Percentiles rank a stretch among this genome's conserved stretches.
Evolutionary conservation across 495 filamentous ascomycete genomes (phyloP).

Genomic region (Neurospora sp.): DNA sequence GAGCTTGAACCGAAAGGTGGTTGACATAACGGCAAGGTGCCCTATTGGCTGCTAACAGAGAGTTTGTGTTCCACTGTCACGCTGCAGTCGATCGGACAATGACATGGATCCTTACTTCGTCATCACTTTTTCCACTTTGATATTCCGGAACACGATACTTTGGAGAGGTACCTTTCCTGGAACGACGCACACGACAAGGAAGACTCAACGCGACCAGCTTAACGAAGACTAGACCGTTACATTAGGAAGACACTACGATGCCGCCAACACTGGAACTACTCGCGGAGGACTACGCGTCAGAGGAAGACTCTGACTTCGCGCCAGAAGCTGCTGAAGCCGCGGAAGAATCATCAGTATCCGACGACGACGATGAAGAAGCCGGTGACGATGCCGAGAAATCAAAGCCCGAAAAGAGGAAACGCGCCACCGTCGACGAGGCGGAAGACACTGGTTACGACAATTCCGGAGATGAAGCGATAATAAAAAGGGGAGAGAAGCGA

Average conservation of each 20-base stretch:
- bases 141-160: neutral
- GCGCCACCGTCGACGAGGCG: conserved; percentile 26
- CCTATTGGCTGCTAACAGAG: neutral
- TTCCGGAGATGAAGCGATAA: conserved; percentile 74
- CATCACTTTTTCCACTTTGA: neutral
- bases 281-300: conserved; percentile 58
- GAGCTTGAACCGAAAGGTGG: conserved; percentile 5
- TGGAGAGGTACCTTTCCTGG: neutral
- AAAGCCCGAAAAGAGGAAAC: conserved; percentile 25
- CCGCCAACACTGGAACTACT: conserved; percentile 16
- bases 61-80: neutral
- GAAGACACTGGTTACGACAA: conserved; percentile 42
- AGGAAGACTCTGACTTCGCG: conserved; percentile 67
- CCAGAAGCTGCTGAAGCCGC: conserved; percentile 42
- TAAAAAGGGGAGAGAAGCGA: conserved; percentile 48
- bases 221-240: neutral
- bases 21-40: neutral
- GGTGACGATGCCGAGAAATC: neutral
- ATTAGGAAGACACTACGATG: neutral
- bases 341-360: conserved; percentile 36
- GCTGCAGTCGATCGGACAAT: neutral
- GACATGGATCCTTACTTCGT: neutral
- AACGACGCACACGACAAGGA: neutral
- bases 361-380: conserved; percentile 29
- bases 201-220: neutral